These are phyloP conservation scores for Echites panduratus DNA, from an alignment of 257 asterid species.

Conservation along the genomic window DNA sequence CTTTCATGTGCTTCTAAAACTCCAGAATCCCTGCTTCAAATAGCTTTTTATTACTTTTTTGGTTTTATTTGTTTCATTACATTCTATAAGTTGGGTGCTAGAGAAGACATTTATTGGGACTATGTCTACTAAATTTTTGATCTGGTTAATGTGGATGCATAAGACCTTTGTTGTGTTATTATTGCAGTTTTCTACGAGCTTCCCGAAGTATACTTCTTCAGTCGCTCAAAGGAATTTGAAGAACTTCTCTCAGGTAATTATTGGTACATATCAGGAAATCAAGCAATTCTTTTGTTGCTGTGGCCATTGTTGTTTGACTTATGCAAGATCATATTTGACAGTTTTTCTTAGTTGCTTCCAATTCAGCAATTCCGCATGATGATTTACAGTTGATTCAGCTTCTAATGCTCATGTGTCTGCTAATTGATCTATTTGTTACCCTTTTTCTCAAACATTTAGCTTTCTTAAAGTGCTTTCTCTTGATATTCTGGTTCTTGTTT, in stretches of 20 bases:
- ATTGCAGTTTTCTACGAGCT: slow-evolving; percentile 69
- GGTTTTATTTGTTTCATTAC: background rate
- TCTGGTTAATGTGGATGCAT: background rate
- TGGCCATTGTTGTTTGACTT: background rate
- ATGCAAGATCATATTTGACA: background rate
- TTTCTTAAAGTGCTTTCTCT: slow-evolving; percentile 1
- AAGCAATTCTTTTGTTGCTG: background rate
- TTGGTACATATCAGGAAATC: background rate
- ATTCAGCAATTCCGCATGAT: background rate
- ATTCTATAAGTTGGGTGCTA: background rate
- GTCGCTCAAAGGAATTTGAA: slow-evolving; percentile 89
- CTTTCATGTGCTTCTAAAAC: background rate
- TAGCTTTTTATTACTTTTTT: background rate
- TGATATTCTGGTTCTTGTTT: slow-evolving; percentile 1
- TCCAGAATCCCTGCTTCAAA: background rate
- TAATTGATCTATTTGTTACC: background rate
- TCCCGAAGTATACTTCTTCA: slow-evolving; percentile 84
- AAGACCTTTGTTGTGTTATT: background rate
- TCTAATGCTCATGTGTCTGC: background rate
- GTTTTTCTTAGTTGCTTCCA: background rate
- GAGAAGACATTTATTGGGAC: background rate
- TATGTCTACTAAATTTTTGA: background rate
- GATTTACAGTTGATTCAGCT: background rate
- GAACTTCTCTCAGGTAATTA: slow-evolving; percentile 64
- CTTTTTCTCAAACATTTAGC: background rate